Base-by-base conservation (phyloP, 805 yeast species). In the Kregervanrija pseudodelftensis region DNA sequence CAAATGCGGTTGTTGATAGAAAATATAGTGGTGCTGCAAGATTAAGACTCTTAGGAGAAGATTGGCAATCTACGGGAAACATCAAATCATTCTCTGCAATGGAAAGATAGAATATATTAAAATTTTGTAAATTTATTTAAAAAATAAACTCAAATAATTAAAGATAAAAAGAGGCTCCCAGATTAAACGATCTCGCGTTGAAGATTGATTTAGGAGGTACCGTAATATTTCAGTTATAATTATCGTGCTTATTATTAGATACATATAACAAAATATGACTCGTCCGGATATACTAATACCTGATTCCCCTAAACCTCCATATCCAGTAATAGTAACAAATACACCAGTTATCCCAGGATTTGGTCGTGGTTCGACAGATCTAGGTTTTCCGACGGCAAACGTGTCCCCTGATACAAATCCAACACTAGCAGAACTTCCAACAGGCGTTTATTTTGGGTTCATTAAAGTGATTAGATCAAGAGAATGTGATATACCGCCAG, bases 361-460 rank as follows among this genome's bases (percentile, higher is more conserved):
- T 65, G 99, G 99, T 5, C 74, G 99, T 44, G 99, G 99, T 0
- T 87, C 97, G 0, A 64, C 93, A 0, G 96, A 88, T 53, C 71
- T 93, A 36, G 98, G 98, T 0, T 84, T 89, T 37, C 99, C 99
- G 2, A 93, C 99, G 0, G 98, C 97, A 7, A 91, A 91, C 57
- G 76, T 91, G 5, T 84, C 87, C 1, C 75, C 85, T 11, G 69
- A 67, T 3, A 66, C 70, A 33, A 66, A 76, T 16, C 72, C 77
- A 11, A 53, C 42, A 4, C 55, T 76, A 35, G 63, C 66, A 40
- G 46, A 55, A 39, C 68, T 75, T 15, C 76, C 73, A 2, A 74
- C 91, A 0, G 99, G 99, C 3, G 91, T 93, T 8, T 93, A 93
- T 64, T 93, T 80, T 59, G 99, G 99, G 1, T 89, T 76, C 40